Evolutionary conservation across 306 rosid genomes (phyloP).

Genomic region (Pachyrhizus erosus): DNA sequence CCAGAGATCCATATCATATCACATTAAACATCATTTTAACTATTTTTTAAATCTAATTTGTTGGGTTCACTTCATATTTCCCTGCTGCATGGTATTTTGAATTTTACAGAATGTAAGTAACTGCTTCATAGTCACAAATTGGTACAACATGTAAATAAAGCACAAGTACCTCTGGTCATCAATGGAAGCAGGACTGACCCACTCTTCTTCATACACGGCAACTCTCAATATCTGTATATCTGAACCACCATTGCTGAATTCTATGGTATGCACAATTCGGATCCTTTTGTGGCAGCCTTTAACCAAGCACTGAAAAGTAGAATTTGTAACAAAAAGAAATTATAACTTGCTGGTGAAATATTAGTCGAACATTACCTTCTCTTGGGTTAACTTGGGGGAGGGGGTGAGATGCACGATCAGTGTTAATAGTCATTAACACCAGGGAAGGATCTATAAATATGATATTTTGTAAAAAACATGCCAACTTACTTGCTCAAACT

Average conservation of each 20-base stretch:
- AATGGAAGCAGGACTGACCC: conserved; percentile 76
- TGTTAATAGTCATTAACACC: background rate
- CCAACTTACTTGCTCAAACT: conserved; percentile 87
- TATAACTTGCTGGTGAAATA: conserved; percentile 11
- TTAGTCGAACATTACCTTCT: background rate
- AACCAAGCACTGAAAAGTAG: conserved; percentile 75
- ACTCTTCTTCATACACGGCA: conserved; percentile 86
- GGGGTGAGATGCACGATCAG: background rate
- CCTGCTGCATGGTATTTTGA: background rate
- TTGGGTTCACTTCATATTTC: conserved; percentile 26
- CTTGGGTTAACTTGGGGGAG: background rate
- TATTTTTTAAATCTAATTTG: background rate
- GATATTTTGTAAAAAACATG: conserved; percentile 21
- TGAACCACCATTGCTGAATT: conserved; percentile 81
- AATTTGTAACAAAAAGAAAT: background rate
- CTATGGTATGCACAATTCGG: conserved; percentile 87
- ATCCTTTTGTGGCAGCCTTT: conserved; percentile 96
- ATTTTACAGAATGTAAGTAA: background rate
- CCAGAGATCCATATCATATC: background rate
- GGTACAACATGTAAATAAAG: conserved; percentile 18
- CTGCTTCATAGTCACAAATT: background rate
- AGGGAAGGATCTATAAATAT: background rate
- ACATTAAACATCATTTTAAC: background rate
- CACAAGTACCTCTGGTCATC: conserved; percentile 64
- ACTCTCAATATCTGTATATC: conserved; percentile 93